phyloP scores from a whole-genome alignment of 1,284 basidiomycete genomes.

The Papiliotrema fonsecae region DNA sequence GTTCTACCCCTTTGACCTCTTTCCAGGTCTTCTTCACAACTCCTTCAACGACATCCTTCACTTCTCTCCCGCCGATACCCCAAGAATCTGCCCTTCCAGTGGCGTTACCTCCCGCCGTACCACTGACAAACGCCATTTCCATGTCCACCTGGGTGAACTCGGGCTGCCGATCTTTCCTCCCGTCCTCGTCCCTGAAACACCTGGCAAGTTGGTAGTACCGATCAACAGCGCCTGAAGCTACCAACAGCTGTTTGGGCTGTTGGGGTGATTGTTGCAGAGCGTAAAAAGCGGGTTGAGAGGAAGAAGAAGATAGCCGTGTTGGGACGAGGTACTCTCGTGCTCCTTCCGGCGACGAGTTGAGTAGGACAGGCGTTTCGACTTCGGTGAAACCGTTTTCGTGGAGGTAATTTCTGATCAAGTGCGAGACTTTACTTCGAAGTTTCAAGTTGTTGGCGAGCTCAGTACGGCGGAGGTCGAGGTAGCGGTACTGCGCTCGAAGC shows the following conservation, averaged over 20 bases:
- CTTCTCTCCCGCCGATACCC: slow-evolving; percentile 77
- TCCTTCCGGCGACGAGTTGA: slow-evolving; percentile 89
- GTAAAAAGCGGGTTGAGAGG: slow-evolving; percentile 63
- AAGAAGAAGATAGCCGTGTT: slow-evolving; percentile 54
- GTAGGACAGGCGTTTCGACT: slow-evolving; percentile 88
- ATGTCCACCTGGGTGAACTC: slow-evolving; percentile 96
- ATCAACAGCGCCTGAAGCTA: slow-evolving; percentile 84
- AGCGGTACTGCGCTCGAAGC: slow-evolving; percentile 73
- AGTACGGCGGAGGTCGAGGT: slow-evolving; percentile 78
- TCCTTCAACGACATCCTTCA: slow-evolving; percentile 68
- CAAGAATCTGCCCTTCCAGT: too few relatives aligned
- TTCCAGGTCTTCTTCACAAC: slow-evolving; percentile 72
- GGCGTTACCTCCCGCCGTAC: slow-evolving; percentile 51
- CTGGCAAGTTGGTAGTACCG: slow-evolving; percentile 88
- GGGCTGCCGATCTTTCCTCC: slow-evolving; percentile 87
- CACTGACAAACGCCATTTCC: slow-evolving; percentile 92
- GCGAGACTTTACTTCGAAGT: slow-evolving; percentile 72
- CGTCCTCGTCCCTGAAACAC: slow-evolving; percentile 94
- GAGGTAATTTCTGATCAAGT: slow-evolving; percentile 67
- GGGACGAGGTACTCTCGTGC: slow-evolving; percentile 93
- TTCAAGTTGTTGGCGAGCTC: slow-evolving; percentile 70
- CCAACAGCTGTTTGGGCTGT: slow-evolving; percentile 89
- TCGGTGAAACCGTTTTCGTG: slow-evolving; percentile 77
- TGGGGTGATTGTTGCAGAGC: slow-evolving; percentile 92
- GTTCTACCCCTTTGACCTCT: slow-evolving; percentile 54